phyloP scores from a whole-genome alignment of 305 asterid genomes.

The Fraxinus paxiana region DNA sequence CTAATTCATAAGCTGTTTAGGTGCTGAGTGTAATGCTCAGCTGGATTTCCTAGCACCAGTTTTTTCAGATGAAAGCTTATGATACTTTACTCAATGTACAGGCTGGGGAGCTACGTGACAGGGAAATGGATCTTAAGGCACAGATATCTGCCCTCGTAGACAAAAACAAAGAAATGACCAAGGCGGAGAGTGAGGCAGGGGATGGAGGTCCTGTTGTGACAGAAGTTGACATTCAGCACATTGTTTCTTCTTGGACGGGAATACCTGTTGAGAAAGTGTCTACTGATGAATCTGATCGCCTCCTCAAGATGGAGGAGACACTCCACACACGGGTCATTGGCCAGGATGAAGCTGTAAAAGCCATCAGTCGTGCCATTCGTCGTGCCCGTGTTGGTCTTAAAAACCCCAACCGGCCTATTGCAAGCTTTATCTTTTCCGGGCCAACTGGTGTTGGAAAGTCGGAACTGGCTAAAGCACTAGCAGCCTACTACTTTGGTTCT shows the following conservation, averaged over 20 bases:
- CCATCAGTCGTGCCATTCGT: constrained; percentile 92
- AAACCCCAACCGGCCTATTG: constrained; percentile 91
- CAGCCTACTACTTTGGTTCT: constrained; percentile 93
- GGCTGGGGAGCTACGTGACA: constrained; percentile 94
- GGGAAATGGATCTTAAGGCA: constrained; percentile 93
- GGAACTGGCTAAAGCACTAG: constrained; percentile 82
- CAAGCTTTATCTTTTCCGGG: constrained; percentile 95
- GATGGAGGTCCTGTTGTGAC: constrained; percentile 81
- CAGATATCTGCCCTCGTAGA: constrained; percentile 74
- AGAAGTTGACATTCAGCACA: constrained; percentile 90
- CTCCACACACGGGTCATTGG: constrained; percentile 86
- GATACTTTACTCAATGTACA: constrained; percentile 24
- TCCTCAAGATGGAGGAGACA: constrained; percentile 93
- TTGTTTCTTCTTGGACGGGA: constrained; percentile 95
- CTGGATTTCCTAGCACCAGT: neutral
- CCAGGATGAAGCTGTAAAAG: constrained; percentile 92
- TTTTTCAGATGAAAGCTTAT: neutral
- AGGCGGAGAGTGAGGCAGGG: constrained; percentile 88
- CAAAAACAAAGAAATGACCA: constrained; percentile 89
- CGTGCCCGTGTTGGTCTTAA: constrained; percentile 98
- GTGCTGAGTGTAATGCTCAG: neutral
- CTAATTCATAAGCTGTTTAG: neutral
- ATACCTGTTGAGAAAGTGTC: constrained; percentile 95
- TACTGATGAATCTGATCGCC: constrained; percentile 86
- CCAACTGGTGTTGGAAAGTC: constrained; percentile 98